Evolutionary conservation across 2,329 filamentous ascomycete genomes (phyloP).

Genomic region (Fusarium sp.): DNA sequence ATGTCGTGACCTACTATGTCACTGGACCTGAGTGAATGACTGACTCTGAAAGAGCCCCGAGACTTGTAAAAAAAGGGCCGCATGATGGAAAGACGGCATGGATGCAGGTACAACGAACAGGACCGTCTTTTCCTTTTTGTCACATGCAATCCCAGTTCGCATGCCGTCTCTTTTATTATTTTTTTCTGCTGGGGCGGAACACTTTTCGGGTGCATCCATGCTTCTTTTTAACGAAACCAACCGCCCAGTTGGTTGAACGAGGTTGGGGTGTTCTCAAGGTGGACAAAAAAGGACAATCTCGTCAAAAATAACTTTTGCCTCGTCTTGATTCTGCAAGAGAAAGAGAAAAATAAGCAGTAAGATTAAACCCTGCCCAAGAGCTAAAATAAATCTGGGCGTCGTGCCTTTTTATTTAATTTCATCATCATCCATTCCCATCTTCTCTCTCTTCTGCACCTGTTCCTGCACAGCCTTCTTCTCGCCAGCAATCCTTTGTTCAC

Average conservation of each 20-base stretch:
- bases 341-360: background rate
- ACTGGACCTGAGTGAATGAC: constrained; percentile 32
- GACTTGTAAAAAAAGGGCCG: constrained; percentile 7
- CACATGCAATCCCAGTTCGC: background rate
- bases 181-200: background rate
- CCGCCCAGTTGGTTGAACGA: background rate
- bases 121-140: constrained; percentile 12
- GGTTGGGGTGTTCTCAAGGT: background rate
- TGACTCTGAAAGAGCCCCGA: constrained; percentile 2
- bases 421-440: background rate
- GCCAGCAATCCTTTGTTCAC: constrained; percentile 24
- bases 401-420: background rate
- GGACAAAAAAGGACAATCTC: background rate
- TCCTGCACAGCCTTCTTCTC: constrained; percentile 14
- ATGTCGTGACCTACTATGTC: constrained; percentile 36
- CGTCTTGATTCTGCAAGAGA: background rate
- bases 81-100: constrained; percentile 17
- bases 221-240: background rate
- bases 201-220: background rate
- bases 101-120: background rate
- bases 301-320: background rate
- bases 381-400: background rate
- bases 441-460: background rate
- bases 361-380: background rate
- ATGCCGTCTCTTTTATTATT: background rate